Percentiles rank a stretch among this genome's conserved stretches.
Conservation (phyloP, 2,329 filamentous ascomycete species). For the Arthroderma sp. region DNA sequence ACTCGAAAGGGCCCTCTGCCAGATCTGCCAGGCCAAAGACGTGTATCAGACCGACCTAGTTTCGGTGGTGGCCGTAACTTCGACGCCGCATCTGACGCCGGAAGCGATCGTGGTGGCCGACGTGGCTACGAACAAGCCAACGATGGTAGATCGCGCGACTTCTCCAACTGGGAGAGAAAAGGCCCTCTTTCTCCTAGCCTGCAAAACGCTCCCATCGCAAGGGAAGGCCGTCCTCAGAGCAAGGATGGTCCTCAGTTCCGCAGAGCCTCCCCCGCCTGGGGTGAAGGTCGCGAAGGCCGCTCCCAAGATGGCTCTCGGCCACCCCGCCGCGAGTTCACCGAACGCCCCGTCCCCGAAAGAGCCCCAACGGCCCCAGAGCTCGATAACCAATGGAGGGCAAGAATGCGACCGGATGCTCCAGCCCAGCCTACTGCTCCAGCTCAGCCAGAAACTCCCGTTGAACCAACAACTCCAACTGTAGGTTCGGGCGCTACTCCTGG, state of each 20-base stretch:
- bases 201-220: conserved; percentile 33
- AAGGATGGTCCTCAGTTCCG: conserved; percentile 52
- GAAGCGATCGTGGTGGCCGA: conserved; percentile 53
- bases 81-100: conserved; percentile 43
- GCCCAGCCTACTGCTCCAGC: conserved; percentile 55
- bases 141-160: conserved; percentile 67
- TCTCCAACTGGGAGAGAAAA: conserved; percentile 87
- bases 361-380: conserved; percentile 77
- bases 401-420: conserved; percentile 72
- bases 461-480: conserved; percentile 49
- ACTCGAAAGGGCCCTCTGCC: conserved; percentile 81
- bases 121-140: conserved; percentile 51
- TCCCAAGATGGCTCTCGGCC: conserved; percentile 68
- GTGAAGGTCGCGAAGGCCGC: conserved; percentile 48
- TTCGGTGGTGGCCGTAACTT: conserved; percentile 41
- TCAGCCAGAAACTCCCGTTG: conserved; percentile 32
- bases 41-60: conserved; percentile 31
- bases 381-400: conserved; percentile 84
- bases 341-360: conserved; percentile 53
- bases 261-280: conserved; percentile 63
- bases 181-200: conserved; percentile 69
- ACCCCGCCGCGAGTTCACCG: conserved; percentile 63
- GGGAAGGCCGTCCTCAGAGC: conserved; percentile 46
- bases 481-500: conserved; percentile 49
- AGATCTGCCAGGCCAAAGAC: conserved; percentile 52